A percentile compares a stretch with the other conserved stretches of the same genome.
Evolutionary conservation across 345 rosid genomes (phyloP).

Genomic region (Sisymbrium irio): DNA sequence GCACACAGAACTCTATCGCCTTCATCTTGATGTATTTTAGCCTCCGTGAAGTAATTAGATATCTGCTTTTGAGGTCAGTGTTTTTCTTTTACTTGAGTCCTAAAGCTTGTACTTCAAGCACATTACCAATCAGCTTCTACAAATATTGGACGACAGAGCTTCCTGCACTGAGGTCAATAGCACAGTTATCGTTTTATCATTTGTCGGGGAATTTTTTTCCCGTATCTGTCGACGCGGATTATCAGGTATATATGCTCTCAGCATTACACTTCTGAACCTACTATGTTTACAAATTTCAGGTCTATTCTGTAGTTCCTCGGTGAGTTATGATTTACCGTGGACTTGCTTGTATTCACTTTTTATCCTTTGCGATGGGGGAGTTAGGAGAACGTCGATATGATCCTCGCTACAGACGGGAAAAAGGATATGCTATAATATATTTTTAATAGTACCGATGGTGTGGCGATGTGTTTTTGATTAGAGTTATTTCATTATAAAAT

Average conservation of each 20-base stretch:
- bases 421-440: not conserved
- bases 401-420: not conserved
- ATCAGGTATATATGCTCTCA: conserved; percentile 56
- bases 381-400: not conserved
- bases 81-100: conserved; percentile 48
- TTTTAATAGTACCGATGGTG: not conserved
- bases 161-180: conserved; percentile 23
- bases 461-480: not conserved
- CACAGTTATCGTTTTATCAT: conserved; percentile 43
- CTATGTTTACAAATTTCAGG: not conserved
- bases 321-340: conserved; percentile 4
- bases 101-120: conserved; percentile 76
- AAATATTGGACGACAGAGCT: conserved; percentile 44
- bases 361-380: not conserved
- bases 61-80: not conserved
- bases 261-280: conserved; percentile 3
- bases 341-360: not conserved
- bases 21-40: conserved; percentile 15
- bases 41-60: conserved; percentile 4
- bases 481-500: no score
- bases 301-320: conserved; percentile 7
- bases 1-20: not conserved
- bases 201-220: conserved; percentile 68
- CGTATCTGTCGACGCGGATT: conserved; percentile 93
- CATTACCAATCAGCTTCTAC: conserved; percentile 62